Percentiles rank a stretch among this genome's conserved stretches.
Evolutionary conservation across 2,329 filamentous ascomycete genomes (phyloP).

Genomic region (Stachybotrys elegans): DNA sequence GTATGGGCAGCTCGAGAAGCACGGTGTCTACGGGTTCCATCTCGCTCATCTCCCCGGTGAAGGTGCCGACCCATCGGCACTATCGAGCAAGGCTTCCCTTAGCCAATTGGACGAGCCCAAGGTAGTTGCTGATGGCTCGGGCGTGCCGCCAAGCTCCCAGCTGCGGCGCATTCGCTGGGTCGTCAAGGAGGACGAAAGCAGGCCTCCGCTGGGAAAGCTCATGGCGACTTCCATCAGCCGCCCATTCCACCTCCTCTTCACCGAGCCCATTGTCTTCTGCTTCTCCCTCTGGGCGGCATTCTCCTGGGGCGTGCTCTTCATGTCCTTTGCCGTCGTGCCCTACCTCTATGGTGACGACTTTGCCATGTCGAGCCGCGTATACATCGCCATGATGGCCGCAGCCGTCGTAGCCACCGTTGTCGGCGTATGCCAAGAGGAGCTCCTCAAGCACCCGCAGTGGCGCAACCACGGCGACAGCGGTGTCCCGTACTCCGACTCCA

Average conservation of each 20-base stretch:
- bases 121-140: constrained; percentile 6
- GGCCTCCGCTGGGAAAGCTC: constrained; percentile 62
- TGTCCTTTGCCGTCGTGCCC: constrained; percentile 77
- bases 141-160: constrained; percentile 4
- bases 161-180: constrained; percentile 66
- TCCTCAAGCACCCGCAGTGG: constrained; percentile 45
- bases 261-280: constrained; percentile 75
- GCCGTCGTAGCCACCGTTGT: constrained; percentile 61
- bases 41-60: constrained; percentile 13
- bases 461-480: constrained; percentile 13
- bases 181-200: constrained; percentile 72
- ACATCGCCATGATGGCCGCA: constrained; percentile 66
- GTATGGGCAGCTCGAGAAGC: constrained; percentile 67
- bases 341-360: constrained; percentile 68
- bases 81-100: constrained; percentile 5
- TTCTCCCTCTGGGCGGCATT: constrained; percentile 90
- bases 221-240: constrained; percentile 69
- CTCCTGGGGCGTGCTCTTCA: constrained; percentile 82
- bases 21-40: constrained; percentile 51
- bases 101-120: constrained; percentile 12
- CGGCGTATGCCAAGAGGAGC: constrained; percentile 67
- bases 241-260: constrained; percentile 72
- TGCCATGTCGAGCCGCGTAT: constrained; percentile 63
- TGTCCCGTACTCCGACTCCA: constrained; percentile 18
- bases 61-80: constrained; percentile 12